Conservation (phyloP, 257 asterid species). For the Verbascum thapsus region DNA sequence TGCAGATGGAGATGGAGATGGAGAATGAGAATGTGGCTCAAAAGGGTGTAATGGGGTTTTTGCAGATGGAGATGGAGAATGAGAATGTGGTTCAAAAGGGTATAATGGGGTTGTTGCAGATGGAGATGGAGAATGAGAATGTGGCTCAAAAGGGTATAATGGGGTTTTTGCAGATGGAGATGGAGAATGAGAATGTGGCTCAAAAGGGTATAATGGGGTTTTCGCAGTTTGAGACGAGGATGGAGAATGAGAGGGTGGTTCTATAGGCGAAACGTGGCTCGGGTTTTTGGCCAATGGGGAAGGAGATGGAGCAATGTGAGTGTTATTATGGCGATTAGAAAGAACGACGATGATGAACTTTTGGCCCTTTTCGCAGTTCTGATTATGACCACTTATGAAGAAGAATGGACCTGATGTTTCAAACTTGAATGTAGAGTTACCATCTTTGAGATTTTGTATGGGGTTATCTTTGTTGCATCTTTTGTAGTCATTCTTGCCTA, state of each 20-base stretch:
- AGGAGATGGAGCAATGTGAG: background rate
- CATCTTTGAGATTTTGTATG: constrained; percentile 28
- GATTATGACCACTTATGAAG: constrained; percentile 58
- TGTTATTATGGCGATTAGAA: constrained; percentile 27
- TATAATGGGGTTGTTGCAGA: no score
- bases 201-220: no score
- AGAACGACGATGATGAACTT: constrained; percentile 37
- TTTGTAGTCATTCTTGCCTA: constrained; percentile 38
- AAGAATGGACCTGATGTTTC: constrained; percentile 42
- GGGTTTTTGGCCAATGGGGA: constrained; percentile 27
- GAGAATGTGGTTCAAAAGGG: no score
- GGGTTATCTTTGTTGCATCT: constrained; percentile 52
- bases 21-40: constrained; percentile 14
- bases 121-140: constrained; percentile 19
- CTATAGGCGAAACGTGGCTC: no score
- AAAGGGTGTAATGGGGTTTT: constrained; percentile 7
- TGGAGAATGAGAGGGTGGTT: constrained; percentile 21
- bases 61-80: constrained; percentile 21
- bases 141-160: background rate
- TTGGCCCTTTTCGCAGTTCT: constrained; percentile 55
- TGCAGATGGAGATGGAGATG: constrained; percentile 23
- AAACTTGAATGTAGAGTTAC: constrained; percentile 41
- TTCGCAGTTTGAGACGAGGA: background rate
- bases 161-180: background rate
- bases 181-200: background rate